These are phyloP conservation scores for Parastagonospora avenae DNA, from an alignment of 2,329 filamentous ascomycete species.

Conservation along the genomic window DNA sequence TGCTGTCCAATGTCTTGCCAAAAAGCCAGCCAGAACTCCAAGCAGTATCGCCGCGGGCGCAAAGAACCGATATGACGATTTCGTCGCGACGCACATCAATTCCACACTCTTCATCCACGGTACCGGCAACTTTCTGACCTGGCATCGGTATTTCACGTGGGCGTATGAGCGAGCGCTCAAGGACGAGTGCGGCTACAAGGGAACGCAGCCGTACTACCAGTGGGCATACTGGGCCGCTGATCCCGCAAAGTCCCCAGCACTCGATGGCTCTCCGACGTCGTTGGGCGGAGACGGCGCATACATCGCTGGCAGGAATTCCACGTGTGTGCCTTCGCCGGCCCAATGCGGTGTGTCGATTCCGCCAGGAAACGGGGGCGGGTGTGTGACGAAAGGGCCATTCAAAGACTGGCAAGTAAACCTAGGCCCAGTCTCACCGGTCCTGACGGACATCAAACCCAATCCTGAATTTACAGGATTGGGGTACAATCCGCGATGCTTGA, in stretches of 20 bases:
- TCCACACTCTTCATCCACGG: slow-evolving; percentile 34
- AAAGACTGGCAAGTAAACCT: slow-evolving; percentile 52
- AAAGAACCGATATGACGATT: slow-evolving; percentile 27
- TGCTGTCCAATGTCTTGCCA: slow-evolving; percentile 38
- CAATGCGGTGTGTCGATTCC: slow-evolving; percentile 46
- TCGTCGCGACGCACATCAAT: slow-evolving; percentile 1
- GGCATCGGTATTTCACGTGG: slow-evolving; percentile 52
- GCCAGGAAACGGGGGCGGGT: slow-evolving; percentile 62
- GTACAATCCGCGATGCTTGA: slow-evolving; percentile 47
- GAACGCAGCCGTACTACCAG: slow-evolving; percentile 57
- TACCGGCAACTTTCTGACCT: slow-evolving; percentile 43
- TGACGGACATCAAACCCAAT: slow-evolving; percentile 36
- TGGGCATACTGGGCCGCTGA: slow-evolving; percentile 57
- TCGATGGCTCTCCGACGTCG: slow-evolving; percentile 59
- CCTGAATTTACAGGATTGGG: slow-evolving; percentile 36
- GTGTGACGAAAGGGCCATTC: slow-evolving; percentile 59
- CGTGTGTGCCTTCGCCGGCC: slow-evolving; percentile 31
- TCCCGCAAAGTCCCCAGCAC: slow-evolving; percentile 55
- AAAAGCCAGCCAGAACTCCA: slow-evolving; percentile 30
- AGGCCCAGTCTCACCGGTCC: slow-evolving; percentile 54
- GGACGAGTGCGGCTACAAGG: slow-evolving; percentile 51
- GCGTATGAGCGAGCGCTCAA: slow-evolving; percentile 49
- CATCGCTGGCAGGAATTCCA: slow-evolving; percentile 30
- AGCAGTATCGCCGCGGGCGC: slow-evolving; percentile 27
- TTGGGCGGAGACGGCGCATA: slow-evolving; percentile 54